A percentile compares a stretch with the other conserved stretches of the same genome.
phyloP scores from a whole-genome alignment of 2,329 filamentous ascomycete genomes.

The Ascochyta koolunga region DNA sequence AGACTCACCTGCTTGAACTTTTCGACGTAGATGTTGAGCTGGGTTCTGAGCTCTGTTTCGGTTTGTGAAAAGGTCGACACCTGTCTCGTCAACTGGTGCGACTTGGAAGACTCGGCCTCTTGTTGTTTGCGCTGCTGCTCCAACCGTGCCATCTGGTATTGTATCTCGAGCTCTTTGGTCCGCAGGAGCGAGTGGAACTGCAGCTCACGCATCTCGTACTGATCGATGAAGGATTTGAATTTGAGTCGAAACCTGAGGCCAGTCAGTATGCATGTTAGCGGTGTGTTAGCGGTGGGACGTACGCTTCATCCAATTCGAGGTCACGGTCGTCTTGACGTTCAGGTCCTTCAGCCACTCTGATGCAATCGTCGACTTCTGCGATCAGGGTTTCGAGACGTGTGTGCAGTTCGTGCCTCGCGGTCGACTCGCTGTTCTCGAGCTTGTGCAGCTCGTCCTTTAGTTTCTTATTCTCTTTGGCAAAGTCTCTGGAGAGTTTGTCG shows the following conservation, averaged over 20 bases:
- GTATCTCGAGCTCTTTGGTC: constrained; percentile 94
- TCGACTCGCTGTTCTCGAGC: constrained; percentile 82
- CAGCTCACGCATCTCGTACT: constrained; percentile 93
- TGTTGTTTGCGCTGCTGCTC: constrained; percentile 90
- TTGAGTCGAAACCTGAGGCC: constrained; percentile 66
- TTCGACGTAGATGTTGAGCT: constrained; percentile 97
- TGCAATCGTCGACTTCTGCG: constrained; percentile 84
- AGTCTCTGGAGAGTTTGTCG: constrained; percentile 91
- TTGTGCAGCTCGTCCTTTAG: constrained; percentile 93
- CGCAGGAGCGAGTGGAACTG: constrained; percentile 92
- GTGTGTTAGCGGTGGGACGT: constrained; percentile 46
- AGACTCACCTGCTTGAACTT: constrained; percentile 95
- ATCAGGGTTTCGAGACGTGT: constrained; percentile 81
- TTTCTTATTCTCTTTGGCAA: constrained; percentile 97
- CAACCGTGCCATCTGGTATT: constrained; percentile 84
- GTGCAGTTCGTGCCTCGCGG: constrained; percentile 82
- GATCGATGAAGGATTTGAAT: constrained; percentile 94
- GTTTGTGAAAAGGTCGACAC: constrained; percentile 96
- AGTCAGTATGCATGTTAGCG: constrained; percentile 14
- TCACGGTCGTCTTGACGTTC: constrained; percentile 77
- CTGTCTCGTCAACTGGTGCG: constrained; percentile 85
- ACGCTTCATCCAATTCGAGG: constrained; percentile 89
- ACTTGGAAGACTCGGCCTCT: constrained; percentile 78
- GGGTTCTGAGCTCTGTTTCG: constrained; percentile 88
- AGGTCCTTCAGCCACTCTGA: constrained; percentile 83